Evolutionary conservation across 306 rosid genomes (phyloP).

Genomic region (Lupinus albus): DNA sequence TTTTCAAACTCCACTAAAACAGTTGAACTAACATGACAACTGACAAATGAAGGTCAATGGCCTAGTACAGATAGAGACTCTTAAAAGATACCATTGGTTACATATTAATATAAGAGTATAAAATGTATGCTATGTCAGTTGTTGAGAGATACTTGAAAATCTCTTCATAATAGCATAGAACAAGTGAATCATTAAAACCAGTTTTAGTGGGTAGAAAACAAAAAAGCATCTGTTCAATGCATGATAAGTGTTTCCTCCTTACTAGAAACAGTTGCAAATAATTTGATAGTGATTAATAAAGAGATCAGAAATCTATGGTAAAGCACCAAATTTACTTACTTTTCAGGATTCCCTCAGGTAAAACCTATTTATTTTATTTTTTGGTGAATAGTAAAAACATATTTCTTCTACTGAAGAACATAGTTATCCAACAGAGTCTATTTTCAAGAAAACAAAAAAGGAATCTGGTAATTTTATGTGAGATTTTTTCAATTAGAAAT

Average conservation of each 20-base stretch:
- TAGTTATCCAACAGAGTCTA: not conserved
- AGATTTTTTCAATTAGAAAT: not conserved
- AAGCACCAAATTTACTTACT: not conserved
- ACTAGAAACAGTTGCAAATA: constrained; percentile 19
- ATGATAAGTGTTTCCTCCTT: not conserved
- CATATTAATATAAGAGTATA: constrained; percentile 3
- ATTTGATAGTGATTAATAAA: not conserved
- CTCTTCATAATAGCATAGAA: constrained; percentile 19
- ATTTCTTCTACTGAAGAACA: not conserved
- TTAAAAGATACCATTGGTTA: not conserved
- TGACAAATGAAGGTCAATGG: constrained; percentile 24
- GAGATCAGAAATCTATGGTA: constrained; percentile 26
- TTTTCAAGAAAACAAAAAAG: constrained; percentile 22
- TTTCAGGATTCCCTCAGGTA: too few species aligned
- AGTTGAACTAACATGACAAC: not conserved
- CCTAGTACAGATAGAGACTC: constrained; percentile 9
- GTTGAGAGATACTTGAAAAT: constrained; percentile 19
- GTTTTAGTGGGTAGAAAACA: not conserved
- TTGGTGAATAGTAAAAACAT: too few species aligned
- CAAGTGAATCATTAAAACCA: not conserved
- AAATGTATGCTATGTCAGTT: too few species aligned
- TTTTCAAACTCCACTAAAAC: not conserved
- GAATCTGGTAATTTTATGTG: not conserved
- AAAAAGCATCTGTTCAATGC: constrained; percentile 25
- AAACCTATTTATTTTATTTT: too few species aligned